Evolutionary conservation across 306 rosid species (phyloP).

Genomic region (Sphenostylis stenocarpa): DNA sequence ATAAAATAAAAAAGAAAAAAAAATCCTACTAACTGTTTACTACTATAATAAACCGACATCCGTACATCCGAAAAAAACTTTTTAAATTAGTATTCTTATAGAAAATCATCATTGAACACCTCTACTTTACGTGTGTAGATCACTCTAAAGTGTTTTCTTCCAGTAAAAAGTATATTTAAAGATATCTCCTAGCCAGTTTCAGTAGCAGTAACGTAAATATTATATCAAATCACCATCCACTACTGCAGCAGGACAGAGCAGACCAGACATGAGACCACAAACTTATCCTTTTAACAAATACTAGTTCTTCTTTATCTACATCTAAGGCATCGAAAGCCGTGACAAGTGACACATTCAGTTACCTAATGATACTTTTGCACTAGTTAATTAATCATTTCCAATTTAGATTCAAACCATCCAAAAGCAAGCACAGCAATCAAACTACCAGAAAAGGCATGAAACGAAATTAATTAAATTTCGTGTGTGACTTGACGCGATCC

Average conservation of each 20-base stretch:
- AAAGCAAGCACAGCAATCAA: background rate
- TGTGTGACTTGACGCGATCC: background rate
- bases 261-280: background rate
- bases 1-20: too few species aligned
- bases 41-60: too few species aligned
- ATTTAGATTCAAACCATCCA: background rate
- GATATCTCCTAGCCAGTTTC: background rate
- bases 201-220: background rate
- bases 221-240: background rate
- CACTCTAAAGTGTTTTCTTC: too few species aligned
- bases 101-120: too few species aligned
- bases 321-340: background rate
- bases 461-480: background rate
- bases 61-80: too few species aligned
- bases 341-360: background rate
- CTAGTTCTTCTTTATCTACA: background rate
- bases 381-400: background rate
- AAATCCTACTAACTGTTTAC: too few species aligned
- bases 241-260: background rate
- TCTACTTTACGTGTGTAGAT: too few species aligned
- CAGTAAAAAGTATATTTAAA: too few species aligned
- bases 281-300: background rate
- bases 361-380: background rate
- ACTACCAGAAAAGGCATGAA: background rate
- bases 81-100: too few species aligned